phyloP scores from a whole-genome alignment of 2,329 filamentous ascomycete species.

The Fusarium buxicola region DNA sequence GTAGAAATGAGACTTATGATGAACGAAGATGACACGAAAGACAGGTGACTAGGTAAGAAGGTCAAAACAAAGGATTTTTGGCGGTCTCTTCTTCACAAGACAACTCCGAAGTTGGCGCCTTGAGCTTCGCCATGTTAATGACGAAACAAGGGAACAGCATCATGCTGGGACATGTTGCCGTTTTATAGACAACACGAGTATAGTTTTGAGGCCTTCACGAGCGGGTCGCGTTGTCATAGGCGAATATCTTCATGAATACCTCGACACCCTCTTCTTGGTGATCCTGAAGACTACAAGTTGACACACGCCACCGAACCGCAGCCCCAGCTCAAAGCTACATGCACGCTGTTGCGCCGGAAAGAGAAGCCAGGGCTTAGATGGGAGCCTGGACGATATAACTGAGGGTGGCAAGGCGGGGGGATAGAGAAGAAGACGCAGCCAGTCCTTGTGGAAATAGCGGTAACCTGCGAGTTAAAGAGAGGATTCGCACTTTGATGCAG shows the following conservation, averaged over 20 bases:
- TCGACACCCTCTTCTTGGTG: not conserved
- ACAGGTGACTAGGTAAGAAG: not conserved
- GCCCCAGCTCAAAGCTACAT: no score
- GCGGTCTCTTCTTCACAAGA: not conserved
- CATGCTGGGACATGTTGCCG: not conserved
- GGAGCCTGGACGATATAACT: not conserved
- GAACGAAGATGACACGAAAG: not conserved
- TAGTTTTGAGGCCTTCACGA: not conserved
- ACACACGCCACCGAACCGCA: no score
- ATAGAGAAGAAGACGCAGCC: not conserved
- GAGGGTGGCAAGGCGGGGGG: not conserved
- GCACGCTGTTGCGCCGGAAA: no score
- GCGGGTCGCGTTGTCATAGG: not conserved
- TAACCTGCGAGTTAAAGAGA: not conserved
- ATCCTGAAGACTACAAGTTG: no score
- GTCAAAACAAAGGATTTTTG: not conserved
- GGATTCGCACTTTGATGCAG: not conserved
- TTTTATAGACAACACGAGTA: not conserved
- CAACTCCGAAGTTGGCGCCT: not conserved
- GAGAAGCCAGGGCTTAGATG: no score
- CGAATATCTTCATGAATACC: not conserved
- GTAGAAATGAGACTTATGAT: not conserved
- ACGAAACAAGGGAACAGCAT: not conserved
- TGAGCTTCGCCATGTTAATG: slow-evolving; percentile 1
- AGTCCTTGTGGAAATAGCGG: not conserved